Evolutionary conservation across 1,139 yeast species (phyloP).

Genomic region (Kazachstania sp.): DNA sequence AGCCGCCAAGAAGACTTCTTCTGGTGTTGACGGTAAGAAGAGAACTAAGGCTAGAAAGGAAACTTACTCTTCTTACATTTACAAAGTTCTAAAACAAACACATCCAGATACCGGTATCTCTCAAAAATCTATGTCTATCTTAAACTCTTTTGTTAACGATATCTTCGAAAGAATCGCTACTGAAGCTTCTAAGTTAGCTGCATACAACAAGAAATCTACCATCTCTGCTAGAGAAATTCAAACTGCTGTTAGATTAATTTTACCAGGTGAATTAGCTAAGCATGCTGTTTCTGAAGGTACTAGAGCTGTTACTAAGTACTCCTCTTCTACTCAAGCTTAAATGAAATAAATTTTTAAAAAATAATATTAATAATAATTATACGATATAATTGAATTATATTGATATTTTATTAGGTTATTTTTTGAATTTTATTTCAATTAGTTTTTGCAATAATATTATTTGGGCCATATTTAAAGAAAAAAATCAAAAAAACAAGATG

Average conservation of each 20-base stretch:
- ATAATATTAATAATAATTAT: not conserved
- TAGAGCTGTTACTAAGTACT: conserved; percentile 99
- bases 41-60: conserved; percentile 97
- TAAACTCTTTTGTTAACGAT: conserved; percentile 98
- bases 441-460: conserved; percentile 5
- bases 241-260: conserved; percentile 97
- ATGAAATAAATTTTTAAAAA: conserved; percentile 19
- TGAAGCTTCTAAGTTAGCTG: conserved; percentile 98
- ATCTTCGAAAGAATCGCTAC: conserved; percentile 92
- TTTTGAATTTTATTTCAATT: not conserved
- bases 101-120: conserved; percentile 99
- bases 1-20: conserved; percentile 90
- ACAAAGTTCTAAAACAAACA: conserved; percentile 97
- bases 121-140: conserved; percentile 97
- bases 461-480: conserved; percentile 2
- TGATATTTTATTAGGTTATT: not conserved
- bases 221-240: conserved; percentile 99
- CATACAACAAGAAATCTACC: conserved; percentile 98
- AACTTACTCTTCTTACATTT: conserved; percentile 96
- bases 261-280: conserved; percentile 99
- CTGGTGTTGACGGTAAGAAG: conserved; percentile 73
- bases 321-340: conserved; percentile 53
- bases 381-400: not conserved
- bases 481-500: not conserved
- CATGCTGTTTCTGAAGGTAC: conserved; percentile 99